phyloP scores from a whole-genome alignment of 139 green algal species.

The Volvox africanus region DNA sequence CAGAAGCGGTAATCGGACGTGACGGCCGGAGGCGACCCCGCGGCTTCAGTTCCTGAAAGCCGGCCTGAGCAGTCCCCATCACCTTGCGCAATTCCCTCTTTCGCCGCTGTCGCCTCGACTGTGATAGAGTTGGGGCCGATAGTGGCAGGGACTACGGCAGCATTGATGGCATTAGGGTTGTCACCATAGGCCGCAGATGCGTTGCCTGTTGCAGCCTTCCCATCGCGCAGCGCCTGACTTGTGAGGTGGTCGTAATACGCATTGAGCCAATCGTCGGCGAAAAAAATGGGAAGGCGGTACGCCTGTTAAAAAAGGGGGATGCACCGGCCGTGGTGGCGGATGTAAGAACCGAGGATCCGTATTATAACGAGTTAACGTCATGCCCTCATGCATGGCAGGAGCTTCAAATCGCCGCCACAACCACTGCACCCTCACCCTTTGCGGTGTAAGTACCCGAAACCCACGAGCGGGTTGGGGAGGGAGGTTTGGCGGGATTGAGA shows the following conservation, averaged over 20 bases:
- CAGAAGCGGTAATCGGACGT: slow-evolving; percentile 76
- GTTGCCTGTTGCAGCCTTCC: slow-evolving; percentile 13
- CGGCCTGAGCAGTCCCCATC: too few species aligned
- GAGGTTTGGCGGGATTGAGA: neutral
- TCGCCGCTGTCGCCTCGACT: neutral
- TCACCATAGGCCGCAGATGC: slow-evolving; percentile 14
- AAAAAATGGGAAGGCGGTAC: slow-evolving; percentile 79
- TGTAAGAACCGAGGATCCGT: too few species aligned
- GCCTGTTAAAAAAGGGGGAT: slow-evolving; percentile 47
- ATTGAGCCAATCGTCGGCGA: slow-evolving; percentile 93
- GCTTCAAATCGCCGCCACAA: too few species aligned
- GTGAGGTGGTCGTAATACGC: slow-evolving; percentile 74
- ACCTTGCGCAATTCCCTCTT: neutral
- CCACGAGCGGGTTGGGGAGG: neutral
- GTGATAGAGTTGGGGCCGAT: neutral
- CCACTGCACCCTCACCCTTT: too few species aligned
- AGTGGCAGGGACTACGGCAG: slow-evolving; percentile 6
- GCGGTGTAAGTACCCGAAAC: neutral
- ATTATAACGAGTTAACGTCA: too few species aligned
- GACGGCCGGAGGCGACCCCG: neutral
- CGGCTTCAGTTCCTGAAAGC: too few species aligned
- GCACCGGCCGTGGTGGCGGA: too few species aligned
- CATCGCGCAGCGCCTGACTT: neutral
- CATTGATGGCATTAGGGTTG: slow-evolving; percentile 4
- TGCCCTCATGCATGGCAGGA: too few species aligned